phyloP scores from a whole-genome alignment of 1,284 basidiomycete species.

The Anthracocystis setariae region DNA sequence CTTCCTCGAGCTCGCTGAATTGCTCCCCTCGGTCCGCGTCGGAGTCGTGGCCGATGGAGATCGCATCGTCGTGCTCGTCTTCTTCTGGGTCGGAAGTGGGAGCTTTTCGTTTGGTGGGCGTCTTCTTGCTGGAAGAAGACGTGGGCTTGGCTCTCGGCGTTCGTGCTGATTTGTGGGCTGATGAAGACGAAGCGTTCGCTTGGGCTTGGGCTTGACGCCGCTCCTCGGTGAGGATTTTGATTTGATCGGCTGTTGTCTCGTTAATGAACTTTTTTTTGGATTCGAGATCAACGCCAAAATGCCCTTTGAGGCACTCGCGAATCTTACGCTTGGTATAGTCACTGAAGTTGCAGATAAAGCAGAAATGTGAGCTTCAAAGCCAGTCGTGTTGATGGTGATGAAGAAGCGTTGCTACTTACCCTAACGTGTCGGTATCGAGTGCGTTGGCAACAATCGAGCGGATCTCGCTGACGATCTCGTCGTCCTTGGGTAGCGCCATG shows the following conservation, averaged over 20 bases:
- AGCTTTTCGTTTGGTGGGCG: constrained; percentile 16
- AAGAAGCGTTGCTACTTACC: constrained; percentile 12
- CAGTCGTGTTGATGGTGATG: background rate
- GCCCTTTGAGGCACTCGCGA: constrained; percentile 21
- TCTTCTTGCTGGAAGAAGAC: constrained; percentile 2
- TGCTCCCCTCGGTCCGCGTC: constrained; percentile 1
- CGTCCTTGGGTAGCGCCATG: constrained; percentile 30
- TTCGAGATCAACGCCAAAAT: constrained; percentile 35
- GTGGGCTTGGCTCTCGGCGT: background rate
- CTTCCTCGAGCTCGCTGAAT: constrained; percentile 47
- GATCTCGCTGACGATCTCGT: constrained; percentile 19
- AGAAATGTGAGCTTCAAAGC: background rate
- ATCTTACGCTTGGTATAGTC: constrained; percentile 23
- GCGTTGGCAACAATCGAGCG: constrained; percentile 23
- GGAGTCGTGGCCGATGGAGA: background rate
- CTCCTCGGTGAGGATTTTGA: constrained; percentile 5
- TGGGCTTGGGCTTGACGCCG: background rate
- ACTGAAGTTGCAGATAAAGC: constrained; percentile 2
- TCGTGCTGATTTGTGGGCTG: constrained; percentile 2
- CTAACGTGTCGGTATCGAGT: constrained; percentile 9
- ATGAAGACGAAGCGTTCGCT: constrained; percentile 8
- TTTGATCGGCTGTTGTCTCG: constrained; percentile 9
- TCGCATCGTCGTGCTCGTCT: background rate
- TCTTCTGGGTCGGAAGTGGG: background rate
- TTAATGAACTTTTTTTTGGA: constrained; percentile 27